Evolutionary conservation across 805 yeast species (phyloP), one percentile per base, ranked within the genome.

Genomic region (Candida pseudofarinosa): DNA sequence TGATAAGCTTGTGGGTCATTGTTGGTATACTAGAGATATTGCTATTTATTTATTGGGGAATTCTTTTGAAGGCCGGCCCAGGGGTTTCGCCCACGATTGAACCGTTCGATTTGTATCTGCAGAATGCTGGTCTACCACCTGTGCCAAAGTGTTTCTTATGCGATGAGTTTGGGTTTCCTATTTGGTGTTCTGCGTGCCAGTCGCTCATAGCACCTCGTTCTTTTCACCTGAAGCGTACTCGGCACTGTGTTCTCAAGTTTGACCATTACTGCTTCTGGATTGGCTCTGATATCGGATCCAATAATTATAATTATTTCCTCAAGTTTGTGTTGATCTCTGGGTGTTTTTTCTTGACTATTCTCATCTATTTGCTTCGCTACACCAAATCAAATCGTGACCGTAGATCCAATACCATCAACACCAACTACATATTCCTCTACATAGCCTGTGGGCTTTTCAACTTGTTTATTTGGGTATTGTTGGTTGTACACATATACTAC

Each of bases 261-360:
- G 98, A 90, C 61, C 98, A 90, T 59, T 83, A 73, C 54, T 90
- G 98, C 58, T 55, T 79, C 0, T 88, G 88, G 83, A 61, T 91
- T 0, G 95, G 95, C 1, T 58, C 73, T 0, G 77, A 80, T 3
- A 77, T 90, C 35, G 97, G 96, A 0, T 74, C 76, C 45, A 59
- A 65, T 32, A 90, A 91, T 60, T 79, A 80, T 56, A 56, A 74
- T 39, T 62, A 69, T 20, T 89, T 89, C 53, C 40, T 81, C 3
- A 80, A 77, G 47, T 82, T 74, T 52, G 53, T 74, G 26, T 34
- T 69, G 4, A 65, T 68, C 52, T 60, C 71, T 23, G 58, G 63
- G 19, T 17, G 58, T 2, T 56, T 65, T 35, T 68, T 79, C 34
- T 39, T 77, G 1, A 39, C 60, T 2, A 37, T 47, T 1, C 30